A percentile compares a stretch with the other conserved stretches of the same genome.
Conservation (phyloP, 148 eudicot species). For the Polygonum maritimum region DNA sequence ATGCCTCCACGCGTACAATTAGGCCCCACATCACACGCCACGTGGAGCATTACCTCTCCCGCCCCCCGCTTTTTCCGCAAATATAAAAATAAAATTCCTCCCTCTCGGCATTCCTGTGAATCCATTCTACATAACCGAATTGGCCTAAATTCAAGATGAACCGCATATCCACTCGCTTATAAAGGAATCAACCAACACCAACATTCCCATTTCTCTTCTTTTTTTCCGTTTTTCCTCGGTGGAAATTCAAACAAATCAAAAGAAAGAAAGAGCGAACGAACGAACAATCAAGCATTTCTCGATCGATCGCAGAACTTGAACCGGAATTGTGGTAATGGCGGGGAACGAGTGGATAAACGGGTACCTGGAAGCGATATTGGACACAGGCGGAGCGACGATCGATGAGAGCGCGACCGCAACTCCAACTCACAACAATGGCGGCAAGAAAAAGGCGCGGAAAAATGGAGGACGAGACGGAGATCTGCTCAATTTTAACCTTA, state of each 20-base stretch:
- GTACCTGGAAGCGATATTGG: conserved; percentile 62
- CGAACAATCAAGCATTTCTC: neutral
- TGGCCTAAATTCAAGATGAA: neutral
- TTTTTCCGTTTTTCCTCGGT: neutral
- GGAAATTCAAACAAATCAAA: neutral
- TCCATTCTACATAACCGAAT: neutral
- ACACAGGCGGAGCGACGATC: conserved; percentile 36
- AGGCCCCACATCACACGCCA: neutral
- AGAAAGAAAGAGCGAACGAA: too few species aligned
- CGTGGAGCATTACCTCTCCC: neutral
- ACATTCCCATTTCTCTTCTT: neutral
- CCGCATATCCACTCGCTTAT: neutral
- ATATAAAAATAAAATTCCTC: neutral
- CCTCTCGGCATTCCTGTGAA: conserved; percentile 2
- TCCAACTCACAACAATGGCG: neutral
- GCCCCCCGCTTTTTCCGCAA: neutral
- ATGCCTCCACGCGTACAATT: neutral
- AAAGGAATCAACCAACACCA: neutral
- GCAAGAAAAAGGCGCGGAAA: neutral
- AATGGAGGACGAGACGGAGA: neutral
- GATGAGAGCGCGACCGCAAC: conserved; percentile 20
- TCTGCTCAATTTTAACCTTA: conserved; percentile 37
- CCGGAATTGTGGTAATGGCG: conserved; percentile 25
- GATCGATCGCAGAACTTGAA: neutral
- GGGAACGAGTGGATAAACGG: conserved; percentile 87